Base-by-base conservation (phyloP, 2,329 filamentous ascomycete species). In the Stachybotrys chartarum region DNA sequence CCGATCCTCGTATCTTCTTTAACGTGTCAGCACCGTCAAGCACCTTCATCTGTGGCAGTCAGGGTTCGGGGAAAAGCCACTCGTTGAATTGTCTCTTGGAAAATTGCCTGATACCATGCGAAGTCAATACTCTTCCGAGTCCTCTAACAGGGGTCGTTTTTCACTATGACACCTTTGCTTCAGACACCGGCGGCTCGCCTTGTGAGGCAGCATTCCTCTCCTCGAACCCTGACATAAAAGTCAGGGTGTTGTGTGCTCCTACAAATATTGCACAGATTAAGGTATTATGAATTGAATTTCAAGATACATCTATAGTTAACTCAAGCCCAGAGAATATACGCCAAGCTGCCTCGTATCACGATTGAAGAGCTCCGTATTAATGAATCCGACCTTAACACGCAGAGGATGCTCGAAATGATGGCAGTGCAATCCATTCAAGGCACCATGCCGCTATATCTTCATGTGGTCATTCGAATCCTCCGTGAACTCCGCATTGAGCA, bases 51-150 rank as follows among this genome's bases (percentile, higher is more conserved):
- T 87, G 84, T 54, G 83, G 84, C 1, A 82, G 80, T 17, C 83
- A 87, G 57, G 83, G 84, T 1, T 83, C 80, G 0, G 84, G 84
- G 0, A 87, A 87, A 64, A 84, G 80, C 50, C 83, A 87, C 57
- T 84, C 81, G 0, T 70, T 85, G 1, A 78, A 78, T 1, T 82
- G 77, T 51, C 59, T 82, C 1, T 63, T 82, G 0, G 84, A 87
- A 62, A 84, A 82, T 58, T 84, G 78, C 42, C 68, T 87, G 0
- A 67, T 83, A 1, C 60, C 66, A 0, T 78, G 72, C 0, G 61
- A 66, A 0, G 70, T 78, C 0, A 79, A 78, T 7, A 63, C 66
- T 0, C 70, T 85, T 1, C 72, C 75, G 0, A 70, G 70, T 0
- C 83, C 83, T 0, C 68, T 87, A 0, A 81, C 82, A 0, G 84